A percentile compares a stretch with the other conserved stretches of the same genome.
Evolutionary conservation across 768 basidiomycete species (phyloP).

Genomic region (Tulasnella calospora): DNA sequence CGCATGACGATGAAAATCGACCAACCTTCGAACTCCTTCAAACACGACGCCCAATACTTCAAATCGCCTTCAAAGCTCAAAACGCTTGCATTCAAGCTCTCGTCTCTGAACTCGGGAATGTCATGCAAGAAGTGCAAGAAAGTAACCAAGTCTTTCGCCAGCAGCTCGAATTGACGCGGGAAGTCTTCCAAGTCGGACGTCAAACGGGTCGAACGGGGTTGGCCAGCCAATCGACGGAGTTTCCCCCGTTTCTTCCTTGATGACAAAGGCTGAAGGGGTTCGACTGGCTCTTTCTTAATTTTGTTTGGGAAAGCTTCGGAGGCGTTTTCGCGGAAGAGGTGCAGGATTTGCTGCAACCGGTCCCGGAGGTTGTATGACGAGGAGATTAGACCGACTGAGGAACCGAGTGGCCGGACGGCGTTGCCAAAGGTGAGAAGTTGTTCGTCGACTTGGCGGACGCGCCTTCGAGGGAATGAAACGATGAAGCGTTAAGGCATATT

Average conservation of each 20-base stretch:
- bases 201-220: not conserved
- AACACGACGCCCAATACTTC: conserved; percentile 72
- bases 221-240: not conserved
- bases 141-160: conserved; percentile 62
- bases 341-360: conserved; percentile 61
- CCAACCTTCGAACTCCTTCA: conserved; percentile 58
- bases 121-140: conserved; percentile 70
- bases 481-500: not conserved
- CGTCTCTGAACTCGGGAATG: conserved; percentile 67
- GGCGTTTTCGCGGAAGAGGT: conserved; percentile 69
- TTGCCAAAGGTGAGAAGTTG: conserved; percentile 75
- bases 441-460: conserved; percentile 58
- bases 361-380: conserved; percentile 68
- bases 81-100: conserved; percentile 64
- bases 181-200: conserved; percentile 57
- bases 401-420: conserved; percentile 69
- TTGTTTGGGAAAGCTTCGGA: conserved; percentile 72
- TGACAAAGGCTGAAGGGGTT: conserved; percentile 32
- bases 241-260: not conserved
- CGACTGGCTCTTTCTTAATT: conserved; percentile 36
- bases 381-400: conserved; percentile 70
- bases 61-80: conserved; percentile 64
- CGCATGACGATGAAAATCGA: not conserved
- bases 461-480: conserved; percentile 36
- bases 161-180: conserved; percentile 56